A percentile compares a stretch with the other conserved stretches of the same genome.
These are phyloP conservation scores for Paraurostyla sp. DNA, from an alignment of 73 alveolate species.

Conservation along the genomic window DNA sequence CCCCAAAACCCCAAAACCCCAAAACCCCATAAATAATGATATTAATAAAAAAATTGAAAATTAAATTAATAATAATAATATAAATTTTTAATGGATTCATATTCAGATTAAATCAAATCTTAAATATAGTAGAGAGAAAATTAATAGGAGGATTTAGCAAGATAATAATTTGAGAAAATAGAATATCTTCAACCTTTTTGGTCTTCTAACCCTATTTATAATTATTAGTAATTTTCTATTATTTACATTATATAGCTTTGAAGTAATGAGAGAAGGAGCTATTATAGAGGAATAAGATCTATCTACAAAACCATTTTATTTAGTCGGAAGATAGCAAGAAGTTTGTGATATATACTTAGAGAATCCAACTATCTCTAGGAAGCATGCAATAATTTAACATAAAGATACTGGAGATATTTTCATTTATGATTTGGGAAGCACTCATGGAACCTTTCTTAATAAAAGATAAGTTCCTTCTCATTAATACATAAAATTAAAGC, in stretches of 20 bases:
- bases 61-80: too few relatives aligned
- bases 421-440: conserved; percentile 82
- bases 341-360: conserved; percentile 74
- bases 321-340: conserved; percentile 64
- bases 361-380: conserved; percentile 82
- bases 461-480: conserved; percentile 68
- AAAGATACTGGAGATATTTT: conserved; percentile 83
- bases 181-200: conserved; percentile 64
- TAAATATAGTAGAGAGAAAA: too few relatives aligned
- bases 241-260: conserved; percentile 14
- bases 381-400: conserved; percentile 82
- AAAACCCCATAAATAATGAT: background rate
- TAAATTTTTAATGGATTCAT: background rate
- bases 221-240: background rate
- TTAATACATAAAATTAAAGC: conserved; percentile 73
- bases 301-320: conserved; percentile 53
- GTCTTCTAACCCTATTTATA: conserved; percentile 57
- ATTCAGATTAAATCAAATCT: too few relatives aligned
- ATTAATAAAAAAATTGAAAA: too few relatives aligned
- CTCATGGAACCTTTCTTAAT: conserved; percentile 86
- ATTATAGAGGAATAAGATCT: conserved; percentile 55
- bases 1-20: too few relatives aligned
- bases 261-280: conserved; percentile 72
- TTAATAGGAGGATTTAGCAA: too few relatives aligned
- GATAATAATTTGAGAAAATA: background rate